Percentiles rank a stretch among this genome's conserved stretches.
These are phyloP conservation scores for Diversispora epigaea DNA, from an alignment of 192 early-diverging fungal genomes.

Conservation along the genomic window DNA sequence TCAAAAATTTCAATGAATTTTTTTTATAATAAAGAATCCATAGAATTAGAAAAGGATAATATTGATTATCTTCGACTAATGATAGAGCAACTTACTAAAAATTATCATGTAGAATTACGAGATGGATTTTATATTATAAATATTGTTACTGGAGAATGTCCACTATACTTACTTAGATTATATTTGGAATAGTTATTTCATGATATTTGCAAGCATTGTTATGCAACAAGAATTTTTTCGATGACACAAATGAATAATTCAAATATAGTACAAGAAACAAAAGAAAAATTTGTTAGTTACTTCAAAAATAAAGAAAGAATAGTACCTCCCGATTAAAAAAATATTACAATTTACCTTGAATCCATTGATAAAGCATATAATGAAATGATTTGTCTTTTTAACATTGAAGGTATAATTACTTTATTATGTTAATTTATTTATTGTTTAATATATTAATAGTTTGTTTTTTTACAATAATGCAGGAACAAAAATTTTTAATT, in stretches of 20 bases:
- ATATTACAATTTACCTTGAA: neutral
- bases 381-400: constrained; percentile 1
- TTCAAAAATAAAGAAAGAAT: constrained; percentile 11
- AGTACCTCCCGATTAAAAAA: neutral
- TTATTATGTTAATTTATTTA: no score
- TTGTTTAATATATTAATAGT: no score
- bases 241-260: neutral
- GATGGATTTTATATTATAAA: constrained; percentile 3
- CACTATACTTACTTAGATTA: neutral
- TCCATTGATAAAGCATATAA: neutral
- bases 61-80: no score
- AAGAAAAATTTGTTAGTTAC: neutral
- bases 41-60: neutral
- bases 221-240: neutral
- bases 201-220: constrained; percentile 11
- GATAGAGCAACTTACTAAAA: constrained; percentile 2
- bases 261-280: neutral
- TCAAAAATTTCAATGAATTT: neutral
- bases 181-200: constrained; percentile 3
- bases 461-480: no score
- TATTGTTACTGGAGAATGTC: no score
- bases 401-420: no score
- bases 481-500: no score
- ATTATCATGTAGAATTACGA: neutral
- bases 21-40: neutral